Base-by-base conservation (phyloP, 306 rosid species). In the Mimosa bimucronata region DNA sequence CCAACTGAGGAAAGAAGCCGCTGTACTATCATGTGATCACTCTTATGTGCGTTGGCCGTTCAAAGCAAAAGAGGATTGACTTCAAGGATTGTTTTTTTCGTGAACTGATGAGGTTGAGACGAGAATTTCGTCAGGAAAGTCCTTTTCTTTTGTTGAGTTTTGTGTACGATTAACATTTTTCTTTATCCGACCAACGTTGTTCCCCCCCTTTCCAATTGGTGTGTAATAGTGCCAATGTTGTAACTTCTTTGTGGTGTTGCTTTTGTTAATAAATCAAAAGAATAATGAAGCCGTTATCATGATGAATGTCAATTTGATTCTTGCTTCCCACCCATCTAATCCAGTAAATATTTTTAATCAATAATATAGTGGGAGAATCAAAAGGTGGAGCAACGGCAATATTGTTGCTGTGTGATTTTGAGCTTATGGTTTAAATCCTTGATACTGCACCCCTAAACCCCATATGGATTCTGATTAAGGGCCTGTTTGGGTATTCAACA, bases 1-100 rank as follows among this genome's bases (percentile, higher is more conserved):
- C 97, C 97, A 81, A 72, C 94, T 68, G 99, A 96, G 87, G 99
- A 96, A 83, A 85, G 90, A 88, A 93, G 92, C 76, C 86, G 97
- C 58, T 96, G 99, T 90, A 80, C 83, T 76, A 89, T 93, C 79
- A 93, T 96, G 99, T 96, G 83, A 93, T 96, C 77, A 55, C 62
- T n/a, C 62, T n/a, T 72, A 48, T 29, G 55, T 74, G 71, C 21
- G 72, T 13, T 81, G 78, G 62, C 77, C 29, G 72, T 68, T 26
- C 42, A 45, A 48, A 73, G 55, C 79, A 23, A 67, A 48, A 40
- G 71, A 28, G 18, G 71, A 75, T 41, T 79, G 84, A 71, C 72
- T 82, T 76, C 52, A 23, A 79, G 41, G 80, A 66, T 80, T 76
- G 75, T 77, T 82, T 68, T 46, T 58, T 58, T 2, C 38, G 66